Percentiles rank a stretch among this genome's conserved stretches.
These are phyloP conservation scores for Amanita rubescens DNA, from an alignment of 768 basidiomycete genomes.

Conservation along the genomic window DNA sequence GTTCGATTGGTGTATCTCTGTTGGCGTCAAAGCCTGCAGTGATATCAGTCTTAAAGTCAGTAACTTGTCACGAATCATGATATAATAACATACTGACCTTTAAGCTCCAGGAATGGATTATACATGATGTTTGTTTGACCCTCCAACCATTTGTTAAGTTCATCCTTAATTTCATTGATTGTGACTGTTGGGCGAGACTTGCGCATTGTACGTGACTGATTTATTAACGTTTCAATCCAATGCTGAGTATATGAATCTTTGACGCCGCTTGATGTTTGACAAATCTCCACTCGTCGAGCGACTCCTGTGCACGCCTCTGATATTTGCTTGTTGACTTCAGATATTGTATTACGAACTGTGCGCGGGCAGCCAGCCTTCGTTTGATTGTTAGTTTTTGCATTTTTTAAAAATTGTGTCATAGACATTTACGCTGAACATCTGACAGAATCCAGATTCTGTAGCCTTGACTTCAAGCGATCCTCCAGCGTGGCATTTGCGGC, in stretches of 20 bases:
- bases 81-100: not conserved
- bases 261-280: conserved; percentile 26
- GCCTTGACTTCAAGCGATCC: conserved; percentile 26
- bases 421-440: conserved; percentile 22
- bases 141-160: conserved; percentile 22
- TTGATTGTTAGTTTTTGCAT: not conserved
- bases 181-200: conserved; percentile 13
- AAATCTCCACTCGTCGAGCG: conserved; percentile 16
- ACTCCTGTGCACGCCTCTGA: conserved; percentile 24
- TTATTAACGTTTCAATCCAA: conserved; percentile 29
- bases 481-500: conserved; percentile 31
- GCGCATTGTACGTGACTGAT: conserved; percentile 13
- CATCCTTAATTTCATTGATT: conserved; percentile 14
- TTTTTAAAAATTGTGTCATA: not conserved
- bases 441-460: conserved; percentile 26
- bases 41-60: not conserved
- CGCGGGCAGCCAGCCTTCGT: conserved; percentile 18
- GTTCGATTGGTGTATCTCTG: conserved; percentile 32
- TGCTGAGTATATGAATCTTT: conserved; percentile 32
- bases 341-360: conserved; percentile 14
- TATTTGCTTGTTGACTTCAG: conserved; percentile 23
- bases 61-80: not conserved
- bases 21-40: conserved; percentile 22
- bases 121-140: conserved; percentile 16
- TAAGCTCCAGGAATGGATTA: conserved; percentile 24